Base-by-base conservation (phyloP, 805 yeast genomes). In the Ogataea henricii region DNA sequence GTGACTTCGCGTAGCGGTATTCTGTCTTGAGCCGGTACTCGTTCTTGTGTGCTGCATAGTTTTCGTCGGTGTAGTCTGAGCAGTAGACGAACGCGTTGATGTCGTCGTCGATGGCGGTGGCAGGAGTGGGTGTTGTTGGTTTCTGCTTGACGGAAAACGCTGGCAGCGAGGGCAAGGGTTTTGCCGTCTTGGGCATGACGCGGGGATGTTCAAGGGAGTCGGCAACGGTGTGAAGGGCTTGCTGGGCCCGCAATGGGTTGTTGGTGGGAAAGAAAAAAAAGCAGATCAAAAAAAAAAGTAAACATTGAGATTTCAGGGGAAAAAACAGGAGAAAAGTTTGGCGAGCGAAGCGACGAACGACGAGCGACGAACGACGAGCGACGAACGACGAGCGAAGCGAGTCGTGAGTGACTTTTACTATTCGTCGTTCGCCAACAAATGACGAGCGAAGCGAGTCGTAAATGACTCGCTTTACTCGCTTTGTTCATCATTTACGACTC, bases 81-180 rank as follows among this genome's bases (percentile, higher is more conserved):
- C 66, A 59, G 48, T 62, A 67, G 7, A 65, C 63, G 42, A 67
- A 67, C 2, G 65, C 60, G 41, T 60, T 64, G 35, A 46, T 46
- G 10, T 54, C 56, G 10, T 48, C 52, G 2, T 47, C 52, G 10
- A 46, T 46, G 10, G 53, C 56, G 10, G 47, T 51, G 2, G 46
- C 52, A 3, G 42, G 10, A 6, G 50, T 53, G 13, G 46, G 8
- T 20, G 37, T 29, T 16, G 25, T 36, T 9, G 32, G 40, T 14
- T 43, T 30, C 21, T 27, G 40, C n/a, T 45, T 39, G 18, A 46
- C 44, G 17, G 43, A 49, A 33, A 57, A 58, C 14, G 57, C 48
- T n/a, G 64, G 63, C 23, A 60, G 51, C 40, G 53, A 54, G n/a
- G 64, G 64, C 17, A 60, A 51, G 9, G 62, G 55, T 20, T 39